A percentile compares a stretch with the other conserved stretches of the same genome.
Evolutionary conservation across 2,329 filamentous ascomycete species (phyloP).

Genomic region (Phialophora macrospora): DNA sequence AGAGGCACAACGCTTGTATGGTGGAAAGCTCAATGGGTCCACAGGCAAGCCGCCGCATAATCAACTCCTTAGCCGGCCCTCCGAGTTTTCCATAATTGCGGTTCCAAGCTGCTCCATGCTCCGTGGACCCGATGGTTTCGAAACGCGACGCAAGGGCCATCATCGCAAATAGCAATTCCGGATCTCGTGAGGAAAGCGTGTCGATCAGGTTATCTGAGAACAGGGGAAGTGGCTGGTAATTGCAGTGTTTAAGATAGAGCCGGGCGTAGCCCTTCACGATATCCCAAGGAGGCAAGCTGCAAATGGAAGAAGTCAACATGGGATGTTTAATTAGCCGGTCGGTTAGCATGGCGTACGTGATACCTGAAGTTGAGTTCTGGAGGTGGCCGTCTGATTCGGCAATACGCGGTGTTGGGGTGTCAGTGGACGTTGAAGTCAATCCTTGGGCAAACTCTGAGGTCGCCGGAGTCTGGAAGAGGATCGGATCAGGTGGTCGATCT

Average conservation of each 20-base stretch:
- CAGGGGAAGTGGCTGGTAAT: constrained; percentile 44
- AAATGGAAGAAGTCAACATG: neutral
- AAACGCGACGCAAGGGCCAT: constrained; percentile 43
- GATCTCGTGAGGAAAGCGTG: constrained; percentile 36
- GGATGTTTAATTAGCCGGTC: neutral
- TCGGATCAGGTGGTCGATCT: constrained; percentile 13
- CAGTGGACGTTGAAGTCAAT: neutral
- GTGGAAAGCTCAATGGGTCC: constrained; percentile 52
- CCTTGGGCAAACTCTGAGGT: neutral
- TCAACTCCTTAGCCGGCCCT: constrained; percentile 41
- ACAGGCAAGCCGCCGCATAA: constrained; percentile 48
- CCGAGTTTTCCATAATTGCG: constrained; percentile 2
- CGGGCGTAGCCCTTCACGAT: constrained; percentile 30
- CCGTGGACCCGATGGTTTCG: neutral
- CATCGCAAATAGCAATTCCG: constrained; percentile 42
- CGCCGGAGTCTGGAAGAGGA: neutral
- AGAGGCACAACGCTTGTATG: constrained; percentile 49
- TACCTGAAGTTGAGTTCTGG: neutral
- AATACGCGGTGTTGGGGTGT: neutral
- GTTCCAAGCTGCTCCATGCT: neutral
- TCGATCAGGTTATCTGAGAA: constrained; percentile 38
- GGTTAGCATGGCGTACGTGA: neutral
- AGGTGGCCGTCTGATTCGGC: neutral
- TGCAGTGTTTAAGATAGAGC: constrained; percentile 43
- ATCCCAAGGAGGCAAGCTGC: constrained; percentile 22